Conservation (phyloP, 805 yeast genomes). For the Myxozyma udenii region DNA sequence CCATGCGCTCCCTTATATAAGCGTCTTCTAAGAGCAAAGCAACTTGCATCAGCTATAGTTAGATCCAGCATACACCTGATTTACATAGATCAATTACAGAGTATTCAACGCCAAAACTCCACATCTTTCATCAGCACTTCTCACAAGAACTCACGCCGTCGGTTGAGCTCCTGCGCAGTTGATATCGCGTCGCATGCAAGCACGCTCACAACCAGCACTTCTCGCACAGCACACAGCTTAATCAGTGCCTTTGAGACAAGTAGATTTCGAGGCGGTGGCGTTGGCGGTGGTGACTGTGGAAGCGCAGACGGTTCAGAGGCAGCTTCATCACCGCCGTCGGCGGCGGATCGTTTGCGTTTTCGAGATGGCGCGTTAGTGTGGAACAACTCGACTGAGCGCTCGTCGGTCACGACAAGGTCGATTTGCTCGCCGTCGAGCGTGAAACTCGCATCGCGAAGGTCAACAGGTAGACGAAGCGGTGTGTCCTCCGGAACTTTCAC, state of each 20-base stretch:
- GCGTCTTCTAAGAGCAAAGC: too few relatives aligned
- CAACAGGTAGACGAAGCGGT: slow-evolving; percentile 8
- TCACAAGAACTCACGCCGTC: slow-evolving; percentile 8
- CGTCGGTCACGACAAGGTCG: slow-evolving; percentile 2
- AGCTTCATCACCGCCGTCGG: too few relatives aligned
- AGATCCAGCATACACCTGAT: too few relatives aligned
- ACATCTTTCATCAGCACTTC: too few relatives aligned
- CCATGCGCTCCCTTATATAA: too few relatives aligned
- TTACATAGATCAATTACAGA: too few relatives aligned
- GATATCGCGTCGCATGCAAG: slow-evolving; percentile 7
- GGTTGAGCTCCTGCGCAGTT: slow-evolving; percentile 8
- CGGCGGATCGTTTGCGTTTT: background rate
- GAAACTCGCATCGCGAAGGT: slow-evolving; percentile 7
- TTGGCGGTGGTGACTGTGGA: too few relatives aligned
- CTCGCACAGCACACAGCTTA: slow-evolving; percentile 3
- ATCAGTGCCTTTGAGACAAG: slow-evolving; percentile 10
- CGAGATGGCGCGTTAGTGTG: background rate
- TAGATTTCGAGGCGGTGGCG: too few relatives aligned
- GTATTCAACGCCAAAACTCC: too few relatives aligned
- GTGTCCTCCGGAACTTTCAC: slow-evolving; percentile 2
- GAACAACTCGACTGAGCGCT: slow-evolving; percentile 9
- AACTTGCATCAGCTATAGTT: too few relatives aligned
- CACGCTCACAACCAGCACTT: slow-evolving; percentile 4
- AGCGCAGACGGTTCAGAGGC: background rate
- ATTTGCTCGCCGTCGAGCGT: slow-evolving; percentile 5